phyloP scores from a whole-genome alignment of 306 rosid species.

The Begonia peltatifolia region DNA sequence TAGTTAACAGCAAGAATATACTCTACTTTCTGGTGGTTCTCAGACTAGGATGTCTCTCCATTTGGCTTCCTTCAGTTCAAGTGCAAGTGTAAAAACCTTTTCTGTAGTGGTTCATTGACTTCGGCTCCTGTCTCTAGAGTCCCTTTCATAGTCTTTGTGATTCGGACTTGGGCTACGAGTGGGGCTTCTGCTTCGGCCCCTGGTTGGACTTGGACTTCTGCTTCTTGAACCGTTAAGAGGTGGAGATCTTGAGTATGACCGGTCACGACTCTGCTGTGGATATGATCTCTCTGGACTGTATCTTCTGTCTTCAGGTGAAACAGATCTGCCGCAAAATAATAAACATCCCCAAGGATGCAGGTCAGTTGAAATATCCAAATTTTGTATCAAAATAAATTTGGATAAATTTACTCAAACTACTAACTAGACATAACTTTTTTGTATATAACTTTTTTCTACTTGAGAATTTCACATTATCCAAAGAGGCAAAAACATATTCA shows the following conservation, averaged over 20 bases:
- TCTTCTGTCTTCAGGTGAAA: constrained; percentile 58
- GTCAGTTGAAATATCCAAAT: too few species aligned
- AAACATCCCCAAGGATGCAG: background rate
- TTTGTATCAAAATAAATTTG: background rate
- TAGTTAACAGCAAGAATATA: too few species aligned
- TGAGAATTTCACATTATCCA: background rate
- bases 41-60: too few species aligned
- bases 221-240: constrained; percentile 55
- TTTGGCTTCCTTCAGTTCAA: too few species aligned
- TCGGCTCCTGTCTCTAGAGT: constrained; percentile 42
- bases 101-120: constrained; percentile 14
- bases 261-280: constrained; percentile 37
- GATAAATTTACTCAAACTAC: too few species aligned
- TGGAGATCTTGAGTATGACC: constrained; percentile 56
- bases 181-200: constrained; percentile 31
- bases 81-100: too few species aligned
- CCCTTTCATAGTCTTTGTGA: constrained; percentile 29
- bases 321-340: constrained; percentile 35
- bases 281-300: constrained; percentile 49
- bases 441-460: background rate
- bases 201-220: constrained; percentile 50
- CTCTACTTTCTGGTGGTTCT: too few species aligned
- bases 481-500: too few species aligned
- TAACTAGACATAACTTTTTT: too few species aligned
- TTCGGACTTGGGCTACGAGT: constrained; percentile 26